Base-by-base conservation (phyloP, 1,139 yeast species). In the Protomyces gravidus region DNA sequence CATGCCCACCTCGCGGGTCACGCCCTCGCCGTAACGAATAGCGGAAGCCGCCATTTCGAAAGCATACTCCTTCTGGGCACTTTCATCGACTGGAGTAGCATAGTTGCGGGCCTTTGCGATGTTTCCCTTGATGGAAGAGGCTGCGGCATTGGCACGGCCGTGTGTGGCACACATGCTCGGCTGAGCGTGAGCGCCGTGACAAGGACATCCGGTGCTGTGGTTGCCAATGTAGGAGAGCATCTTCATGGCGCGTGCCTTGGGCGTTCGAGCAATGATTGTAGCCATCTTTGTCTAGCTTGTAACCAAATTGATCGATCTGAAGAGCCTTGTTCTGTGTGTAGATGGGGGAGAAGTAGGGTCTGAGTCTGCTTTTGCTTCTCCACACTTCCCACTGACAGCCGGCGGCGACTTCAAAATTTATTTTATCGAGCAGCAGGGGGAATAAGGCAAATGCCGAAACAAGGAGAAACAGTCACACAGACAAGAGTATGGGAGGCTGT, bases 1-100 rank as follows among this genome's bases (percentile, higher is more conserved):
- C 69, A 71, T 68, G 21, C 77, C 77, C 6, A 74, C 72, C 53
- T 74, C 77, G 15, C 65, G 60, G 6, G 77, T 74, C 17, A 70
- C 75, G 2, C 77, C 77, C 11, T 72, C 69, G 15, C 77, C 77
- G 59, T 71, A 74, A 5, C 77, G 68, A 57, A 74, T 72, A 61
- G 73, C 73, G 56, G 73, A 69, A 2, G 76, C 74, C 2, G 76
- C 76, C 74, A 74, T 69, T 65, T 74, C 76, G 62, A 74, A 74
- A 5, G 77, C 77, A 50, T 59, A 51, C 39, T 45, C 60, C n/a
- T 36, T 49, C 25, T 53, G 19, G 13, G 51, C 63, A 17, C 53
- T 32, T 25, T 46, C 61, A 21, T 48, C 50, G 32, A 53, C 62
- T 2, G 59, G 62, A 3, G 58, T 40, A 15, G 60, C 55, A 26